These are phyloP conservation scores for Ogataea philodendri DNA, from an alignment of 805 yeast species.

Conservation along the genomic window DNA sequence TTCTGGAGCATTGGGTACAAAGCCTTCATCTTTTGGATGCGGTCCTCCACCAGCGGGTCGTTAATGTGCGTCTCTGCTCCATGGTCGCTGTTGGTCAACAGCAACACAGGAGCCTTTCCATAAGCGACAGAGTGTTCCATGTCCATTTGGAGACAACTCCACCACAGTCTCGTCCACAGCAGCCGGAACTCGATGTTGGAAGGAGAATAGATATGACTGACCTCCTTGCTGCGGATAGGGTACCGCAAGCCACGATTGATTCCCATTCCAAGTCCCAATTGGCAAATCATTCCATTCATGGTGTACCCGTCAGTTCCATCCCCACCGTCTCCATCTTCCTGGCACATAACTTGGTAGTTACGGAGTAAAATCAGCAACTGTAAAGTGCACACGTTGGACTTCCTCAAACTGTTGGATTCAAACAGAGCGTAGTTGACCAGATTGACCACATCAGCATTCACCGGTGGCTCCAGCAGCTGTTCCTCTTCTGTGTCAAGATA, in stretches of 20 bases:
- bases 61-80: conserved; percentile 16
- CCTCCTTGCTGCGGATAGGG: conserved; percentile 10
- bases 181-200: conserved; percentile 19
- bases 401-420: conserved; percentile 39
- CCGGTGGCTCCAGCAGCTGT: conserved; percentile 36
- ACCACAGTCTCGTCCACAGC: conserved; percentile 34
- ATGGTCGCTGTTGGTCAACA: conserved; percentile 20
- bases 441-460: conserved; percentile 38
- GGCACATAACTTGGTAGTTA: conserved; percentile 41
- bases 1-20: conserved; percentile 20
- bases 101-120: conserved; percentile 26
- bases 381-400: conserved; percentile 40
- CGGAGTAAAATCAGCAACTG: conserved; percentile 42
- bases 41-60: conserved; percentile 15
- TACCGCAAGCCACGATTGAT: conserved; percentile 40
- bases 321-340: conserved; percentile 51
- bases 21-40: conserved; percentile 18
- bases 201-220: conserved; percentile 2
- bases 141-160: conserved; percentile 24
- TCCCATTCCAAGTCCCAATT: conserved; percentile 45
- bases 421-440: conserved; percentile 40
- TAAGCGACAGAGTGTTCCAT: conserved; percentile 20
- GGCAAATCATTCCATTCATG: conserved; percentile 36
- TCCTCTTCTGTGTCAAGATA: conserved; percentile 21
- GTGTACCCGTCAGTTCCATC: conserved; percentile 42